Evolutionary conservation across 1,139 yeast species (phyloP), one percentile per base, ranked within the genome.

Genomic region (Hemisphaericaspora subhashii): DNA sequence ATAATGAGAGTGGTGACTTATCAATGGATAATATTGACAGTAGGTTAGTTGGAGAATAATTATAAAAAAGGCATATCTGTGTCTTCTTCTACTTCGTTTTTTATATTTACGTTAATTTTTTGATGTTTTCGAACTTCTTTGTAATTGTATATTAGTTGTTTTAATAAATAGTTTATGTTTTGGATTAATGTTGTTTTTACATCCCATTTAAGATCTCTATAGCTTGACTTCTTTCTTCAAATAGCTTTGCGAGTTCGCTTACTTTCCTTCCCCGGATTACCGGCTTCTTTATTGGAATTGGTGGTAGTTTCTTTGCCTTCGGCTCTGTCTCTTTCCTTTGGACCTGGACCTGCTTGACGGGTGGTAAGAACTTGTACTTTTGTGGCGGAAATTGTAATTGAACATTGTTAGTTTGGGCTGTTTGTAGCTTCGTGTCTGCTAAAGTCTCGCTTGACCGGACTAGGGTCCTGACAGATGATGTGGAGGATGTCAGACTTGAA

Each of bases 151-250:
- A 18, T n/a, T 36, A 23, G 10, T 33, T 14, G 4, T 16, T 14
- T 34, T 18, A 31, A 29, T 17, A 26, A 24, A 35, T 24, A n/a
- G 7, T 10, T n/a, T 26, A 28, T 30, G 13, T 21, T 16, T 28
- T 26, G 15, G 13, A 22, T 17, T 4, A 9, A 23, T 9, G 5
- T 46, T 22, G 20, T 32, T 18, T 31, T 17, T 54, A 64, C 61
- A 70, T 58, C 30, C 61, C 58, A 39, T 66, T 63, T 44, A 78
- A 60, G 22, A 77, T 63, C 46, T 74, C 74, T 38, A 77, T 57
- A 3, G 81, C 83, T 49, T 73, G 71, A 13, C 74, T 57, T 47
- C 83, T 62, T 51, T 79, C 83, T 51, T 79, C 84, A 48, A 73
- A 79, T 37, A 79, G 55, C 40, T 66, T 71, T 6, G 83, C 80